Conservation (phyloP, 106 monocot genomes). For the Alisma plantagoaquatica region DNA sequence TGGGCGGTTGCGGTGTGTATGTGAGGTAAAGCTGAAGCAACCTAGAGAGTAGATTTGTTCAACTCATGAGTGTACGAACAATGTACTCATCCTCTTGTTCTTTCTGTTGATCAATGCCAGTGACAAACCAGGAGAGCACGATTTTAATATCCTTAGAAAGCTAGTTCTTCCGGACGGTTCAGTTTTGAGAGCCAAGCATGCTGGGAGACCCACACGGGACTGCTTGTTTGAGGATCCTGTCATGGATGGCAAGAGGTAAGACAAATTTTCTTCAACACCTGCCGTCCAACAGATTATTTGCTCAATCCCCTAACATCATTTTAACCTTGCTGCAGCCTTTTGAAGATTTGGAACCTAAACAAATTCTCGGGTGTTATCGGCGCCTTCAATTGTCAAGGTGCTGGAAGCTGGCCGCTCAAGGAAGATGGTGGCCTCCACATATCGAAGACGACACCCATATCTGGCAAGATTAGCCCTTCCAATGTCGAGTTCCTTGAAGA, state of each 20-base stretch:
- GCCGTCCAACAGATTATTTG: too few relatives aligned
- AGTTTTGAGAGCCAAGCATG: conserved; percentile 23
- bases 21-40: too few relatives aligned
- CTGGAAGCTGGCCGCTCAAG: conserved; percentile 19
- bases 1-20: conserved; percentile 33
- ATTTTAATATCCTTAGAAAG: conserved; percentile 26
- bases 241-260: conserved; percentile 34
- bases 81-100: too few relatives aligned
- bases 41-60: too few relatives aligned
- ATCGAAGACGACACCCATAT: background rate
- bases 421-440: background rate
- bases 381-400: conserved; percentile 35
- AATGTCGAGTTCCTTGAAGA: conserved; percentile 24
- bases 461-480: conserved; percentile 14
- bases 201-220: conserved; percentile 33
- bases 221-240: conserved; percentile 32
- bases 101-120: too few relatives aligned
- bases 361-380: conserved; percentile 28
- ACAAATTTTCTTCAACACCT: too few relatives aligned
- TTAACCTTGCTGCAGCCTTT: conserved; percentile 32
- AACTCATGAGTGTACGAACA: too few relatives aligned
- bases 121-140: conserved; percentile 29
- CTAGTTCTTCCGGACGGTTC: conserved; percentile 38
- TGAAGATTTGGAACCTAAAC: conserved; percentile 47
- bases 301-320: too few relatives aligned